Evolutionary conservation across 805 yeast genomes (phyloP), one percentile per base, ranked within the genome.

Genomic region (Kazachstania kunashirensis): DNA sequence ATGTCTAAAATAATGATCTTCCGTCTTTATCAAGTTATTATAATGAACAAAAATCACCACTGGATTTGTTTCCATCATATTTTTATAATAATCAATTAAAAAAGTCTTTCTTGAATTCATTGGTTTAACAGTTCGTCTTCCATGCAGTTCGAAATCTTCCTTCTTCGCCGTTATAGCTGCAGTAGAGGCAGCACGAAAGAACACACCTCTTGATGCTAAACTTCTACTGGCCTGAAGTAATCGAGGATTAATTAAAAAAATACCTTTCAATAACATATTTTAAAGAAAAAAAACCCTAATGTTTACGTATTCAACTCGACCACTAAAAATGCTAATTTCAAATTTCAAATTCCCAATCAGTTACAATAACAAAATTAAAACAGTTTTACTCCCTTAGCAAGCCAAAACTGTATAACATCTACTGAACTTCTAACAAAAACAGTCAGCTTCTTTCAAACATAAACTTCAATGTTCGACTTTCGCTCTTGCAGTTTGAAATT

Each of bases 1-100:
- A 13, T 67, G 54, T 53, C 95, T 73, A 45, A 79, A 67, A 24
- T 53, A 62, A 40, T 70, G 72, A 53, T 81, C 77, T 45, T 92
- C 97, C 11, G 61, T 50, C 47, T 84, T 78, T 39, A 73, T 58
- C 47, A 88, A 62, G 56, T 86, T 86, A 57, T 85, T 84, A 64
- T 84, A 89, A 63, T 92, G 98, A 5, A 78, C 73, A 47, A 84
- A 77, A 38, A 89, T 67, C 11, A 88, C 67, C 31, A 88, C 76
- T 26, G 84, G 77, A 56, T 76, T 75, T 20, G 61, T 65, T 39
- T 78, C 77, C 63, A 85, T 70, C 44, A 85, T 57, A 44, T 79
- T 63, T 42, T 84, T 74, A 67, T 89, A 89, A 46, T 73, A 66
- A 59, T 89, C 95, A 44, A 89, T 67, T 44, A 89, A 66, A 49